These are phyloP conservation scores for Chaetomiaceae sp. DNA, from an alignment of 2,329 filamentous ascomycete species.

Conservation along the genomic window DNA sequence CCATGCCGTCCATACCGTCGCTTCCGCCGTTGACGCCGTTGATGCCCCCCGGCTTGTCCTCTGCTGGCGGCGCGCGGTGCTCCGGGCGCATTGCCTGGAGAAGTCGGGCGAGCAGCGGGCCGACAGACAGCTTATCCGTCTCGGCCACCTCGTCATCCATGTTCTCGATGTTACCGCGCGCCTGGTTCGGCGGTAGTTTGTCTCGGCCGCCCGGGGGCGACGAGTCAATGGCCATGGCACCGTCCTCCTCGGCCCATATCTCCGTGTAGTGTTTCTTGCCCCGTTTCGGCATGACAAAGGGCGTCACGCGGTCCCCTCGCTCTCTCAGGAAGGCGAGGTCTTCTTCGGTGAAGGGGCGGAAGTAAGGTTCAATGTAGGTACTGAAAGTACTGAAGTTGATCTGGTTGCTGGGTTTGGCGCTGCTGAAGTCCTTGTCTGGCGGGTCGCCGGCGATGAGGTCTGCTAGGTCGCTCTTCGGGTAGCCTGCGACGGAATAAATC, in stretches of 20 bases:
- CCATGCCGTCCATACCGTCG: conserved; percentile 53
- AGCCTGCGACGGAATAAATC: conserved; percentile 82
- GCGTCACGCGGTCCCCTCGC: conserved; percentile 74
- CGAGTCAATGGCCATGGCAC: conserved; percentile 67
- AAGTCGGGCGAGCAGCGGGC: conserved; percentile 77
- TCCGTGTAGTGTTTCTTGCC: conserved; percentile 84
- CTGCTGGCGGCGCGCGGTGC: conserved; percentile 49
- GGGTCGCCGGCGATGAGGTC: conserved; percentile 84
- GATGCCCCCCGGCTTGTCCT: conserved; percentile 48
- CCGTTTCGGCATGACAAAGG: conserved; percentile 81
- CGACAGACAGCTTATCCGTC: conserved; percentile 83
- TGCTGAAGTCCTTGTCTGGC: conserved; percentile 94
- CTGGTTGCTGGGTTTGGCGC: conserved; percentile 86
- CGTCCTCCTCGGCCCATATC: conserved; percentile 92
- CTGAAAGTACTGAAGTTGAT: conserved; percentile 91
- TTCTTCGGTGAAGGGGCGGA: conserved; percentile 84
- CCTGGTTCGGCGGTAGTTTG: conserved; percentile 71
- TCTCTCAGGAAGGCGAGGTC: conserved; percentile 91
- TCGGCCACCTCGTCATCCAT: conserved; percentile 83
- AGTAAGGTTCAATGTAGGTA: conserved; percentile 88
- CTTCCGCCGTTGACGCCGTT: conserved; percentile 48
- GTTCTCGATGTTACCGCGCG: conserved; percentile 79
- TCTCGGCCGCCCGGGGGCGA: conserved; percentile 53
- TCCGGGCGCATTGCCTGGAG: conserved; percentile 79
- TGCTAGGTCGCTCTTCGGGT: conserved; percentile 73